Base-by-base conservation (phyloP, 371 early-diverging fungal genomes). In the Rhizomucor miehei region DNA sequence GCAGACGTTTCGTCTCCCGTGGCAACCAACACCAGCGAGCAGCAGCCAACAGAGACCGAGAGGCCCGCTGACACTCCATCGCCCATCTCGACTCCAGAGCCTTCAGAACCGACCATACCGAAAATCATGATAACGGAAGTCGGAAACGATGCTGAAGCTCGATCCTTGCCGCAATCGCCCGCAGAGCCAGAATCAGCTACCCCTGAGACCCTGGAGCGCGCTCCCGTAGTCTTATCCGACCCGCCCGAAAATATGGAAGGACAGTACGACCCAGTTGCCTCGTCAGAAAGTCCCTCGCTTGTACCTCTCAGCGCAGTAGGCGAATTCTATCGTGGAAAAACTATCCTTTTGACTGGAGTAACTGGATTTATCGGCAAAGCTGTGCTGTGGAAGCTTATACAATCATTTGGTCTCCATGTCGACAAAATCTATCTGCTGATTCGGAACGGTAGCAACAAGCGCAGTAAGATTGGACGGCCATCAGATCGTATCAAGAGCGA, bases 351-450 rank as follows among this genome's bases (percentile, higher is more conserved):
- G 52, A 85, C 85, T 17, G 85, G 85, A 2, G 78, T 74, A 2
- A 85, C 85, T 0, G 85, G 83, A 8, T 85, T 81, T 52, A 74
- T 85, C 17, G 85, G 85, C 40, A 85, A 85, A 54, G 74, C 80
- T 0, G 70, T 85, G 20, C 59, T 85, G 14, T 81, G 80, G 66
- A 79, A 81, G 48, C 44, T 81, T 14, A 57, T 85, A 21, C 61
- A 68, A 2, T 60, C 79, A 0, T 41, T 78, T 10, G 63, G 69
- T 13, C 51, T 57, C 12, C 56, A 61, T 20, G 20, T 78, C 10
- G 79, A 67, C 17, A 54, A 43, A 20, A 67, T 78, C 9, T 78
- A 73, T 46, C 57, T 78, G 5, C 46, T 78, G 38, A 60, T 78
- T 41, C 66, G 79, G 34, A 75, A 70, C 52, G 79, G 79, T 3